phyloP scores from a whole-genome alignment of 345 rosid genomes.

The Crucihimalaya himalaica region DNA sequence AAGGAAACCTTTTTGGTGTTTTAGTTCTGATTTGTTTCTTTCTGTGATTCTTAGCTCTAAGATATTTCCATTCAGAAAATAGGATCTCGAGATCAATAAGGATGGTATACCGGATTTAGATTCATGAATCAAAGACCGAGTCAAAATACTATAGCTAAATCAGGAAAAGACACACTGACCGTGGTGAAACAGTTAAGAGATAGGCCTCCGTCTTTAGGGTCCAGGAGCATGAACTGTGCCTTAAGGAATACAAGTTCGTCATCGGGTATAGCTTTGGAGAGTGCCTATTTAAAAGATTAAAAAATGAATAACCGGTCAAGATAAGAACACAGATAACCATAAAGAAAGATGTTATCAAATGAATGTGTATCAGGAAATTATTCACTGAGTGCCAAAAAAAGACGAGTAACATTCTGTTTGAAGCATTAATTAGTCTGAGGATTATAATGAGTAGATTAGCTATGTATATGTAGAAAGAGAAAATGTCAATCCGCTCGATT shows the following conservation, averaged over 20 bases:
- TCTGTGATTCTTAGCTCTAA: background rate
- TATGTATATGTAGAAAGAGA: background rate
- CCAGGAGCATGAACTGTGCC: constrained; percentile 80
- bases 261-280: constrained; percentile 85
- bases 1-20: constrained; percentile 6
- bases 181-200: constrained; percentile 67
- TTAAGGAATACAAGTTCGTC: constrained; percentile 76
- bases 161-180: constrained; percentile 50
- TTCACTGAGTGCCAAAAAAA: constrained; percentile 1
- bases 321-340: constrained; percentile 4
- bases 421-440: background rate
- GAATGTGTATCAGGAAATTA: background rate
- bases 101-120: background rate
- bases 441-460: background rate
- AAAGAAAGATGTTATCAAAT: background rate
- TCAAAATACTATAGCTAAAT: constrained; percentile 13
- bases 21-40: background rate
- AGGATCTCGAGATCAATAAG: background rate
- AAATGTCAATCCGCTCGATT: constrained; percentile 4
- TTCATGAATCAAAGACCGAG: background rate
- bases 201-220: constrained; percentile 77
- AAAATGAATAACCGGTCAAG: constrained; percentile 8
- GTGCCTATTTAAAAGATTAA: constrained; percentile 60
- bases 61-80: background rate
- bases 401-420: constrained; percentile 2